Percentiles rank a stretch among this genome's conserved stretches.
Evolutionary conservation across 108 stramenopile species (phyloP).

Genomic region (Stephanodiscus minutulus): DNA sequence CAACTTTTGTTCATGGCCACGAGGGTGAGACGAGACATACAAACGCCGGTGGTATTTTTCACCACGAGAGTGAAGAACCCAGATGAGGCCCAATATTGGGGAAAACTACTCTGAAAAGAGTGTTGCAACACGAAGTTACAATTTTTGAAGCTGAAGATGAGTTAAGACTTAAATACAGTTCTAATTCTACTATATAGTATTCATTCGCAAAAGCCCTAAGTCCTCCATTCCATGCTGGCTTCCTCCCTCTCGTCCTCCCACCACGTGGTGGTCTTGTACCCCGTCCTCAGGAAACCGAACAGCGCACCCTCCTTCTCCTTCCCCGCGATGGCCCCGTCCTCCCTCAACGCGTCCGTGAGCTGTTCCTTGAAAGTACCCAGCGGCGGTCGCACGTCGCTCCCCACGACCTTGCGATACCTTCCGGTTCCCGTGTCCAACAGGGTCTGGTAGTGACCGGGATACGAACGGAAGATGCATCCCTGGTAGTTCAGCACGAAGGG

Average conservation of each 20-base stretch:
- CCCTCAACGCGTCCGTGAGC: slow-evolving; percentile 81
- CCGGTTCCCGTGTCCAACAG: slow-evolving; percentile 91
- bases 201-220: slow-evolving; percentile 37
- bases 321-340: slow-evolving; percentile 64
- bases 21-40: no score
- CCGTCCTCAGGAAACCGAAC: slow-evolving; percentile 82
- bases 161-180: not conserved
- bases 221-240: slow-evolving; percentile 78
- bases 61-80: no score
- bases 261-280: slow-evolving; percentile 92
- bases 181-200: not conserved
- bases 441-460: slow-evolving; percentile 92
- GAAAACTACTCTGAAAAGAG: no score
- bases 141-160: no score
- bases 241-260: slow-evolving; percentile 90
- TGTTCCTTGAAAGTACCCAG: slow-evolving; percentile 91
- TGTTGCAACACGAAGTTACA: no score
- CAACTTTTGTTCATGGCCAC: no score
- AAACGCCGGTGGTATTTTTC: no score
- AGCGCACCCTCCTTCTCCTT: slow-evolving; percentile 73
- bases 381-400: slow-evolving; percentile 69
- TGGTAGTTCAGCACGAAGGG: slow-evolving; percentile 95
- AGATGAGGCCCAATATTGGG: no score
- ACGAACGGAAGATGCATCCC: slow-evolving; percentile 91
- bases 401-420: slow-evolving; percentile 72